Conservation (phyloP, 2,329 filamentous ascomycete species). For the Davidsoniella eucalypti region DNA sequence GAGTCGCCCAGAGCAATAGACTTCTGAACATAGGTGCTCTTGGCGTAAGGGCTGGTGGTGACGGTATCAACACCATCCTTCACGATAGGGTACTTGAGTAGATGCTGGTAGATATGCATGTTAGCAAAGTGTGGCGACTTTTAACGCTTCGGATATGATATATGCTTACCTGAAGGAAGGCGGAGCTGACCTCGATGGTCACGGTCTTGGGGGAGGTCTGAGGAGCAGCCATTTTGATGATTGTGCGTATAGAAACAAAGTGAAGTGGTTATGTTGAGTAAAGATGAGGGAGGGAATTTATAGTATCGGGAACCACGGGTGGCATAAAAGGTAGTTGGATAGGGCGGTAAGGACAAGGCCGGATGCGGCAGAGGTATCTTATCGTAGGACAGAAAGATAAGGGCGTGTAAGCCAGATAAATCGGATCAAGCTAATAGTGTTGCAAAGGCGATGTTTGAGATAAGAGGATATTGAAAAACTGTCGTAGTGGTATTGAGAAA, state of each 20-base stretch:
- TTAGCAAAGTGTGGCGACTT: not conserved
- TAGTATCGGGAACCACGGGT: not conserved
- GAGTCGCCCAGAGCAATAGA: slow-evolving; percentile 60
- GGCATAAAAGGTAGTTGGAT: not conserved
- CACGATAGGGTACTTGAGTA: slow-evolving; percentile 70
- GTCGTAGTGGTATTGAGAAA: too few relatives aligned
- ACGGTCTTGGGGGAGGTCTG: slow-evolving; percentile 6
- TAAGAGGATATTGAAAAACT: too few relatives aligned
- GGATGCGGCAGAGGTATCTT: too few relatives aligned
- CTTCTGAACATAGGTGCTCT: slow-evolving; percentile 68
- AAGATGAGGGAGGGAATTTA: not conserved
- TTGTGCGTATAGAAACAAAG: not conserved
- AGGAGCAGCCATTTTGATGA: slow-evolving; percentile 23
- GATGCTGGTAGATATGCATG: slow-evolving; percentile 41
- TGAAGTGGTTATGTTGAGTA: too few relatives aligned
- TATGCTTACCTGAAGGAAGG: slow-evolving; percentile 31
- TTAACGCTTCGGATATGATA: not conserved
- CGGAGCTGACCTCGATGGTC: slow-evolving; percentile 23
- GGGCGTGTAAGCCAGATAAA: too few relatives aligned
- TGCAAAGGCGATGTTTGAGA: too few relatives aligned
- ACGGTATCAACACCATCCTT: slow-evolving; percentile 46
- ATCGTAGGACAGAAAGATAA: too few relatives aligned
- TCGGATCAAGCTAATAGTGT: too few relatives aligned
- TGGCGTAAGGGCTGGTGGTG: slow-evolving; percentile 47
- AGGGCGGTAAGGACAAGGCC: not conserved